phyloP scores from a whole-genome alignment of 352 stramenopile species.

The Globisporangium viniferum region DNA sequence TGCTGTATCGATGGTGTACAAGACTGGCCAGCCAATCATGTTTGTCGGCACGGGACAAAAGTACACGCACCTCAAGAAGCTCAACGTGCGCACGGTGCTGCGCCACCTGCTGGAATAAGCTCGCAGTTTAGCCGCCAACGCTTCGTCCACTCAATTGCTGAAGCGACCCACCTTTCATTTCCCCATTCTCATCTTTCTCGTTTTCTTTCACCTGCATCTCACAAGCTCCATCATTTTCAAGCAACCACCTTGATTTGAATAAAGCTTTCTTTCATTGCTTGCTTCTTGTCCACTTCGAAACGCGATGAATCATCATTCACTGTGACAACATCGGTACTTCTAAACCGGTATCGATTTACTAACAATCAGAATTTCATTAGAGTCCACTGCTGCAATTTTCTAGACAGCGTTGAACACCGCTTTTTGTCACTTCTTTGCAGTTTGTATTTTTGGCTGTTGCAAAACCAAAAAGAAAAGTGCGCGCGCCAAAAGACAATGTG shows the following conservation, averaged over 20 bases:
- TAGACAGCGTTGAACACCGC: not conserved
- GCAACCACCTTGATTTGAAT: too few species aligned
- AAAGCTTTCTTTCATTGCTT: too few species aligned
- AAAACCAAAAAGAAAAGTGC: not conserved
- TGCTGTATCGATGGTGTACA: constrained; percentile 98
- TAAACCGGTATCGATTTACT: not conserved
- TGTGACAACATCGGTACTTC: too few species aligned
- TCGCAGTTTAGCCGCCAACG: not conserved
- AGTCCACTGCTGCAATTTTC: not conserved
- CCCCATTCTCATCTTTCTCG: too few species aligned
- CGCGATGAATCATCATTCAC: too few species aligned
- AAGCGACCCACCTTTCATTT: not conserved
- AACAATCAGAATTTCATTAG: not conserved
- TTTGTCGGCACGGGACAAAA: constrained; percentile 99
- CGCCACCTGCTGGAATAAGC: constrained; percentile 91
- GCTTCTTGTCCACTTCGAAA: too few species aligned
- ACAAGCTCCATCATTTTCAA: too few species aligned
- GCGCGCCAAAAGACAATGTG: constrained; percentile 45
- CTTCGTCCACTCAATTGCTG: not conserved
- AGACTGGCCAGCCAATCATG: constrained; percentile 97
- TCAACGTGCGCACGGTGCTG: constrained; percentile 96
- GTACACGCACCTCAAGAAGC: constrained; percentile 99
- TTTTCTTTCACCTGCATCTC: not conserved
- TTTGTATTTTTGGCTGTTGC: not conserved
- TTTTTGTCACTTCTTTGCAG: not conserved